Evolutionary conservation across 345 rosid genomes (phyloP).

Genomic region (Pistacia vera): DNA sequence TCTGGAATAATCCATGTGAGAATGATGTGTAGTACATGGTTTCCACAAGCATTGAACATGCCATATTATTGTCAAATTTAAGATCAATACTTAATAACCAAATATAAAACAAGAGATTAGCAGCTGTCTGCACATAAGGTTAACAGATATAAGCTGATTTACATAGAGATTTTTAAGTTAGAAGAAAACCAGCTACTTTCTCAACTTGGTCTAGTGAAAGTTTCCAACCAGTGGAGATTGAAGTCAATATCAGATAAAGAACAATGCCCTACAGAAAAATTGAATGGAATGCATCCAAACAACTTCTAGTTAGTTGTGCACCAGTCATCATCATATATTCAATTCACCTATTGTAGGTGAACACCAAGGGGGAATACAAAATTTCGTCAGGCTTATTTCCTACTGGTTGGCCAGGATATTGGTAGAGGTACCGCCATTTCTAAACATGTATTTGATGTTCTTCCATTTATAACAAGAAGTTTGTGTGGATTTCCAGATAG

Average conservation of each 20-base stretch:
- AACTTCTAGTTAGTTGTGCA: neutral
- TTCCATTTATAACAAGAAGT: too few species aligned
- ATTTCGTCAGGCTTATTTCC: neutral
- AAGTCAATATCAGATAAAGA: neutral
- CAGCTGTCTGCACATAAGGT: neutral
- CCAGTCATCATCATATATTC: neutral
- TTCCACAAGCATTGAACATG: neutral
- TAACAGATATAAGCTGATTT: neutral
- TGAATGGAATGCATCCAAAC: neutral
- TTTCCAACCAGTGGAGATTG: neutral
- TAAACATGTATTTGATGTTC: neutral
- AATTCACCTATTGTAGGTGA: neutral
- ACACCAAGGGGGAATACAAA: neutral
- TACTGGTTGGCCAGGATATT: neutral
- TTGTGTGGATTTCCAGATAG: neutral
- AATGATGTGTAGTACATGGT: neutral
- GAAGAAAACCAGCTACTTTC: neutral
- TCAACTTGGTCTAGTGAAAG: neutral
- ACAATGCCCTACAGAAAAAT: neutral
- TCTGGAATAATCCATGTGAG: neutral
- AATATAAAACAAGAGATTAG: neutral
- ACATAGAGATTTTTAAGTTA: neutral
- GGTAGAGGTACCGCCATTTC: neutral
- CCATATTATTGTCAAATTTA: neutral
- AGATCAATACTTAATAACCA: neutral